Percentiles rank a stretch among this genome's conserved stretches.
phyloP scores from a whole-genome alignment of 2,329 filamentous ascomycete species.

The Trichoderma koningii region DNA sequence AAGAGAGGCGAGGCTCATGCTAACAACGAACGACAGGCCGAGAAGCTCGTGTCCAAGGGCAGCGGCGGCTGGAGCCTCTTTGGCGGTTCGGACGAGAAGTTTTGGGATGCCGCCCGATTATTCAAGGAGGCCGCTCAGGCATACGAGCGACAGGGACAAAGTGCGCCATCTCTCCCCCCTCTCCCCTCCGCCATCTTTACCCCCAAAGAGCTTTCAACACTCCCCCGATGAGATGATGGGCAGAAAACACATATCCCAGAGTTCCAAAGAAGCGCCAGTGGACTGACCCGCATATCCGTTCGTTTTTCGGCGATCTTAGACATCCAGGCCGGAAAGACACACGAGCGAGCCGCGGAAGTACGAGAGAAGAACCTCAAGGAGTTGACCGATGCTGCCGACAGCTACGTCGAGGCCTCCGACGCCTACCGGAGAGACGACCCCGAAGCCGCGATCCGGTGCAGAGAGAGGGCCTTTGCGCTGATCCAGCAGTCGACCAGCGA shows the following conservation, averaged over 20 bases:
- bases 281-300: not conserved
- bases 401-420: constrained; percentile 89
- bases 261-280: not conserved
- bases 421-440: constrained; percentile 86
- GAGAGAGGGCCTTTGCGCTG: constrained; percentile 61
- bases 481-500: constrained; percentile 85
- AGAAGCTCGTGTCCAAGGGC: constrained; percentile 76
- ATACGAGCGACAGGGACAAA: constrained; percentile 83
- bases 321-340: constrained; percentile 82
- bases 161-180: constrained; percentile 49
- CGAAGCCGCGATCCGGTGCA: constrained; percentile 76
- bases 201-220: not conserved
- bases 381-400: constrained; percentile 88
- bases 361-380: constrained; percentile 82
- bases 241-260: too few species aligned
- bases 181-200: not conserved
- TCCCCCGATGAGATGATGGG: constrained; percentile 9
- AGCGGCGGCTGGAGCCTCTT: constrained; percentile 86
- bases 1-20: not conserved
- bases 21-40: constrained; percentile 61
- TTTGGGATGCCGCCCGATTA: constrained; percentile 82
- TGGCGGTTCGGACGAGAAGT: constrained; percentile 83
- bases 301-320: constrained; percentile 50
- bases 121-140: constrained; percentile 89
- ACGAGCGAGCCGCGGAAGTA: constrained; percentile 82